These are phyloP conservation scores for Komagataella pseudopastoris DNA, from an alignment of 805 yeast genomes.

Conservation along the genomic window DNA sequence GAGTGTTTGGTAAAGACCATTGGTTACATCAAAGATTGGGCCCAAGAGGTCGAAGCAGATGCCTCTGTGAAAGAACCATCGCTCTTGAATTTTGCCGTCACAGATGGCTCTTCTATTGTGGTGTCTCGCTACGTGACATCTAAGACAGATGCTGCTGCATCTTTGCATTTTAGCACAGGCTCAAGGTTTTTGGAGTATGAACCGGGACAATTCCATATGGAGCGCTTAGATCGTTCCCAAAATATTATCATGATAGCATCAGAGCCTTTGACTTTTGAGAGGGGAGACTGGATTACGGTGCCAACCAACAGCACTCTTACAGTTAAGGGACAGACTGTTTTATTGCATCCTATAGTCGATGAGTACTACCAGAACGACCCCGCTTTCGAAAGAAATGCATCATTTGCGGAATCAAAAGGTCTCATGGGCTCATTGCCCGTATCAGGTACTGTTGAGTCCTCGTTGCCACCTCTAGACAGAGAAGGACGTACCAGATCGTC, in stretches of 20 bases:
- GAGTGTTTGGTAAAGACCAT: constrained; percentile 64
- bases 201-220: constrained; percentile 91
- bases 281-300: constrained; percentile 95
- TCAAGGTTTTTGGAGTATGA: constrained; percentile 80
- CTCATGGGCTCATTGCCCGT: constrained; percentile 85
- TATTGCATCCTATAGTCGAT: constrained; percentile 83
- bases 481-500: constrained; percentile 36
- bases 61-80: constrained; percentile 49
- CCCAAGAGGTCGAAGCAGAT: constrained; percentile 37
- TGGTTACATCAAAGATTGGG: constrained; percentile 68
- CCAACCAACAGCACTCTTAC: constrained; percentile 86
- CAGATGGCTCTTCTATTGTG: constrained; percentile 81
- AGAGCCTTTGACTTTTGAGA: constrained; percentile 91
- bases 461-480: constrained; percentile 68
- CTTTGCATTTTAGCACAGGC: constrained; percentile 89
- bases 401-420: constrained; percentile 82
- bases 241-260: constrained; percentile 91
- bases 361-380: constrained; percentile 76
- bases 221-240: constrained; percentile 82
- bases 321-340: constrained; percentile 71
- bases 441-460: constrained; percentile 30
- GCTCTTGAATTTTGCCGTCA: constrained; percentile 82
- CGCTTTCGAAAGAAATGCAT: constrained; percentile 53
- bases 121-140: constrained; percentile 85
- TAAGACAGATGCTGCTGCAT: constrained; percentile 88